Percentiles rank a stretch among this genome's conserved stretches.
These are phyloP conservation scores for Daldinia vernicosa DNA, from an alignment of 495 filamentous ascomycete species.

Conservation along the genomic window DNA sequence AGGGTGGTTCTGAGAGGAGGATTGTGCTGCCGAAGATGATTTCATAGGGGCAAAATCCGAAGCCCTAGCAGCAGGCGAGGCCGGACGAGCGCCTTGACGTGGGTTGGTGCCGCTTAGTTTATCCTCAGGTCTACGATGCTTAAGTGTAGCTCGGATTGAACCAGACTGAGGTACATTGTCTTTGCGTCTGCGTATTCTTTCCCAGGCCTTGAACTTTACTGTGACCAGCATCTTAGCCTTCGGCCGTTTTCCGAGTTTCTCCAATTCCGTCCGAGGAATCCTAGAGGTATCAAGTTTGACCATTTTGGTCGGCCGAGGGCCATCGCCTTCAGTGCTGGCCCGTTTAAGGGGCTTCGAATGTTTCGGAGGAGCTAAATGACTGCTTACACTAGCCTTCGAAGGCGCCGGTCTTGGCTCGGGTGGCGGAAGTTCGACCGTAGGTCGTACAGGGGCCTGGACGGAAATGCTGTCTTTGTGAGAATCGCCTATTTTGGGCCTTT, in stretches of 20 bases:
- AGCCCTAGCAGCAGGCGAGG: constrained; percentile 25
- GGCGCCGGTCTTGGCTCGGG: constrained; percentile 23
- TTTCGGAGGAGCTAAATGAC: constrained; percentile 28
- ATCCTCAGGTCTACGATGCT: constrained; percentile 29
- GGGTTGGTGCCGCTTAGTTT: constrained; percentile 18
- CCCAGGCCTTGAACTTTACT: constrained; percentile 42
- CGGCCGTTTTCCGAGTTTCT: constrained; percentile 21
- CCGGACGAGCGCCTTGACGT: constrained; percentile 7
- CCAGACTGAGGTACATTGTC: constrained; percentile 17
- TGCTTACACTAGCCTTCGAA: constrained; percentile 39
- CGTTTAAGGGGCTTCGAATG: constrained; percentile 37
- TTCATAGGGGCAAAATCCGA: constrained; percentile 19
- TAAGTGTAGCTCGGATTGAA: constrained; percentile 38
- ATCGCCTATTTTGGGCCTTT: constrained; percentile 31
- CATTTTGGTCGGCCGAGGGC: constrained; percentile 51
- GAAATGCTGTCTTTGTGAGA: constrained; percentile 40
- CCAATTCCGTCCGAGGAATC: constrained; percentile 32
- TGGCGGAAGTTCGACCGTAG: constrained; percentile 38
- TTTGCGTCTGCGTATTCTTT: constrained; percentile 33
- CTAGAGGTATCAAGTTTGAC: constrained; percentile 45
- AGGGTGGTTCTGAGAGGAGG: constrained; percentile 8
- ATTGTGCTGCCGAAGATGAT: constrained; percentile 4
- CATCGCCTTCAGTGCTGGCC: constrained; percentile 39
- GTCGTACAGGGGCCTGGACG: constrained; percentile 39
- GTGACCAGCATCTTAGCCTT: constrained; percentile 26